Evolutionary conservation across 768 basidiomycete species (phyloP).

Genomic region (Podaxis sp.): DNA sequence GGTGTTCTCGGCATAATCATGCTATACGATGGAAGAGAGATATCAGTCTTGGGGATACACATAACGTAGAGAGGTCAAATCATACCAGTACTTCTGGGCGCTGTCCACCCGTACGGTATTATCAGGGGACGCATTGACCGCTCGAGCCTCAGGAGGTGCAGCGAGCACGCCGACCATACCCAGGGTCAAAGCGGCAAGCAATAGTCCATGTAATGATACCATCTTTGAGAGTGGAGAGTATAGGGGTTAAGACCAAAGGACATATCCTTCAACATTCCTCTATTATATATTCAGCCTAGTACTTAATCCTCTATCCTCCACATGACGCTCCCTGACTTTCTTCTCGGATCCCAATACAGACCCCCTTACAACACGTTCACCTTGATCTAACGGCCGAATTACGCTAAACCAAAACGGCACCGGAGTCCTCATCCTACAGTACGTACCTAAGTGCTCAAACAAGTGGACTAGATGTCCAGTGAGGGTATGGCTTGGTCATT

Average conservation of each 20-base stretch:
- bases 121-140: slow-evolving; percentile 35
- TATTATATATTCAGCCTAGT: no score
- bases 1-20: slow-evolving; percentile 53
- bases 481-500: no score
- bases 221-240: background rate
- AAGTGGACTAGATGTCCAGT: no score
- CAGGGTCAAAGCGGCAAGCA: slow-evolving; percentile 1
- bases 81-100: slow-evolving; percentile 45
- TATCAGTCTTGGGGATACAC: background rate
- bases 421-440: background rate
- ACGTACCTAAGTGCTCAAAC: background rate
- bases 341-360: background rate
- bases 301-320: no score
- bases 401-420: background rate
- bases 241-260: background rate
- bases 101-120: slow-evolving; percentile 54
- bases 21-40: slow-evolving; percentile 21
- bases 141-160: slow-evolving; percentile 20
- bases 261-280: background rate
- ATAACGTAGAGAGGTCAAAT: background rate
- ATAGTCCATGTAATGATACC: background rate
- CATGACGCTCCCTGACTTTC: background rate
- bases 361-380: background rate
- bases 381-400: background rate
- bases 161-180: slow-evolving; percentile 7